Base-by-base conservation (phyloP, 2,329 filamentous ascomycete genomes). In the Apiospora saccharicola region DNA sequence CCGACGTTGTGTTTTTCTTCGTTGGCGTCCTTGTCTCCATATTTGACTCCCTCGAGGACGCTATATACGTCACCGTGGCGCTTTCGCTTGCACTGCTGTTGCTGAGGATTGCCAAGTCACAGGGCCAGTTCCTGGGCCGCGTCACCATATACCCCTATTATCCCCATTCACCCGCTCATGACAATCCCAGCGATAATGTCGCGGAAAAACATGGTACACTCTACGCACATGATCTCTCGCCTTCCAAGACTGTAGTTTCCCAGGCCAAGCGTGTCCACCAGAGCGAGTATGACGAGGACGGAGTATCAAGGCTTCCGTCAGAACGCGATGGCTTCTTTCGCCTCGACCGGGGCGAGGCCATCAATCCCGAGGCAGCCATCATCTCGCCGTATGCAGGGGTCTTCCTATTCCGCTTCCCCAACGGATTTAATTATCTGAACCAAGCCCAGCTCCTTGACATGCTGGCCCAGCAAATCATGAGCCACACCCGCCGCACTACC, bases 381-480 rank as follows among this genome's bases (percentile, higher is more conserved):
- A 87, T 93, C 74, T 90, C 90, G 71, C 95, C 96, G 0, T 94
- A 96, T 78, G 96, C 96, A 0, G 96, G 96, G 70, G 89, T 99
- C 76, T 97, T 98, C 83, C 97, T 98, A 79, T 98, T 97, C 85
- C 91, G 96, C 57, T 98, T 98, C 82, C 91, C 93, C 0, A 96
- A 98, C 84, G 94, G 95, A 57, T 98, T 97, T 87, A 97, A 96
- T 83, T 99, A 98, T 79, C 94, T 96, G 73, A 99, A 98, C 77
- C 94, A 94, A 24, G 94, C 94, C 78, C 92, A 94, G 80, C 95
- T 97, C 75, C 89, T 98, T 71, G 95, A 98, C 78, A 90, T 94
- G 78, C 86, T 97, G 69, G 89, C 90, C 2, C 83, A 87, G 1
- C 89, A 90, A 76, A 90, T 97, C 68, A 92, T 92, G 76, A 81